Evolutionary conservation across 2,329 filamentous ascomycete genomes (phyloP).

Genomic region (Paracorniculantispora psalliotae): DNA sequence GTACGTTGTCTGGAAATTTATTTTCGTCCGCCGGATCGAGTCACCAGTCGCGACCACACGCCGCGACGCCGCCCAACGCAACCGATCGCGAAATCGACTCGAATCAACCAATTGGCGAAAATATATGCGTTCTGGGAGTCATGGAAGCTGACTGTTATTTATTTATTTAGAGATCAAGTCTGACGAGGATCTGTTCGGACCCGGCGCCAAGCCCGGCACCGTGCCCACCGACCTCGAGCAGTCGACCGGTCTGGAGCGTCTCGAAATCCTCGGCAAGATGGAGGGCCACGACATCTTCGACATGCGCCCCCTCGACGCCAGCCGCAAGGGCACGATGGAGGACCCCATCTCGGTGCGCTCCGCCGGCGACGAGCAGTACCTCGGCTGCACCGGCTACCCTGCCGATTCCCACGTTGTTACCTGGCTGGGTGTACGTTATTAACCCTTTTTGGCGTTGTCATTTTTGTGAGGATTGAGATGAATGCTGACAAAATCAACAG

Average conservation of each 20-base stretch:
- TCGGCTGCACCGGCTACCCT: constrained; percentile 90
- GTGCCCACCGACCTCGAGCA: constrained; percentile 94
- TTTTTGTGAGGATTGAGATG: no score
- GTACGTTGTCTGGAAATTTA: constrained; percentile 32
- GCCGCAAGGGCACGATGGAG: constrained; percentile 83
- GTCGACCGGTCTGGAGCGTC: constrained; percentile 93
- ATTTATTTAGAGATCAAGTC: constrained; percentile 66
- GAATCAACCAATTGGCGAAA: not conserved
- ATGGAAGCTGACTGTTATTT: constrained; percentile 16
- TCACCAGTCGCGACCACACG: not conserved
- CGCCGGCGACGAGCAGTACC: constrained; percentile 92
- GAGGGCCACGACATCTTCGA: constrained; percentile 97
- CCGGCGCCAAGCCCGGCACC: constrained; percentile 75
- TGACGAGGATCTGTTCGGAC: constrained; percentile 76
- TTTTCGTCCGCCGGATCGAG: not conserved
- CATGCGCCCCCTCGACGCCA: constrained; percentile 92
- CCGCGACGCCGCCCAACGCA: not conserved
- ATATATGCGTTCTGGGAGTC: not conserved
- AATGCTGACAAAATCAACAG: constrained; percentile 39
- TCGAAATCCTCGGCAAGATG: constrained; percentile 99
- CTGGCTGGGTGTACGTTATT: constrained; percentile 78
- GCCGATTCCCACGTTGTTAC: constrained; percentile 85
- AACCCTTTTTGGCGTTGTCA: no score
- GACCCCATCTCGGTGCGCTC: constrained; percentile 88
- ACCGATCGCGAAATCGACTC: constrained; percentile 1